These are phyloP conservation scores for Antarctomyces pellizariae DNA, from an alignment of 495 filamentous ascomycete species.

Conservation along the genomic window DNA sequence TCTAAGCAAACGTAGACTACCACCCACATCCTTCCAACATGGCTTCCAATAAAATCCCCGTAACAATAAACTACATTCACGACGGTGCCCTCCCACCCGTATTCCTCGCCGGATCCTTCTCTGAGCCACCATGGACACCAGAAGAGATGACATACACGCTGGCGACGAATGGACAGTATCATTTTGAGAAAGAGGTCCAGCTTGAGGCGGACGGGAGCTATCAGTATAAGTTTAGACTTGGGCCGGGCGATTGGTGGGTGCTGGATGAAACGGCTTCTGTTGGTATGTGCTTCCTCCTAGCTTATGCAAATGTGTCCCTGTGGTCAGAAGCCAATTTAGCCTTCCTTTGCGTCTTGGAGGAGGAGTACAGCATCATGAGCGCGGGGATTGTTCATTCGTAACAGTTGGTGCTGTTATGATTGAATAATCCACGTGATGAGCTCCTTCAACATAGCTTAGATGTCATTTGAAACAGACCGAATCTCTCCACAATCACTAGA, in stretches of 20 bases:
- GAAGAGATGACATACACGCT: conserved; percentile 29
- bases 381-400: too few species aligned
- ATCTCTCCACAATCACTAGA: too few species aligned
- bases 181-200: conserved; percentile 23
- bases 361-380: too few species aligned
- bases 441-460: too few species aligned
- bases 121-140: conserved; percentile 36
- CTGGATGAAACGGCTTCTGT: conserved; percentile 28
- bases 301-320: not conserved
- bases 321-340: too few species aligned
- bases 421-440: too few species aligned
- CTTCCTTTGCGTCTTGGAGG: too few species aligned
- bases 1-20: too few species aligned
- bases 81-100: conserved; percentile 33
- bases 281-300: conserved; percentile 16
- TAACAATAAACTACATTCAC: conserved; percentile 33
- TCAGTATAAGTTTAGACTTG: conserved; percentile 49
- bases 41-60: conserved; percentile 16
- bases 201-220: conserved; percentile 24
- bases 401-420: too few species aligned
- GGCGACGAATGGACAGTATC: conserved; percentile 19
- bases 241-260: conserved; percentile 38
- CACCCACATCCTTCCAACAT: conserved; percentile 10
- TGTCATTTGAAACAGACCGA: too few species aligned
- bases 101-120: conserved; percentile 41